Base-by-base conservation (phyloP, 164 flowering plant genomes). In the Annona cherimola region DNA sequence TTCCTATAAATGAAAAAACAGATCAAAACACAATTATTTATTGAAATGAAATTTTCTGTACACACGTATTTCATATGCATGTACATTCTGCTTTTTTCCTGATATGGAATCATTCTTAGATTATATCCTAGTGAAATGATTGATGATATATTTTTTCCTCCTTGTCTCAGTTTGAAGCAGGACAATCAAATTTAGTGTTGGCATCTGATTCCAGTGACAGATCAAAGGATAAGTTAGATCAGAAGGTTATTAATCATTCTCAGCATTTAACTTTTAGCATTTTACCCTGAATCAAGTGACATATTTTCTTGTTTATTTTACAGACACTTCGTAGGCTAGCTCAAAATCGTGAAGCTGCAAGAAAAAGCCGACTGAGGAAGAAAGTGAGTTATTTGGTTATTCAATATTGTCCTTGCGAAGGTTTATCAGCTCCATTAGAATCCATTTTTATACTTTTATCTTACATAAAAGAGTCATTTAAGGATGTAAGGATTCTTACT, bases 331-430 rank as follows among this genome's bases (percentile, higher is more conserved):
- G 97, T 20, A 81, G 99, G 79, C 96, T 94, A 78, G 97, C 99
- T 76, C 99, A 94, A 83, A 94, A 94, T 87, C 97, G 99, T 73
- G 99, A 94, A 85, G 99, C 99, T 77, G 99, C 99, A 41, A 84
- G 99, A 76, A 94, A 94, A 85, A 94, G 99, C 76, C 86, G 99
- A 59, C 71, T 94, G 76, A 80, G 99, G 79, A 94, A 94, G 79
- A 94, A 94, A 70, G 99, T 91, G 78, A 39, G 66, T 45, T 44
- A 19, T 59, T 45, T 20, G 19, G 20, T 81, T 73, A 71, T 26
- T 71, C 60, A 12, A 26, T 42, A 2, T 70, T 26, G 41, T 46
- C 19, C 19, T 12, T 63, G 63, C 63, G 6, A 26, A 68, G 26
- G 41, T 68, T 20, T 68, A 11, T 20, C 12, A 45, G 54, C 61